Base-by-base conservation (phyloP, 768 basidiomycete species). In the Boletus rubescentipes region DNA sequence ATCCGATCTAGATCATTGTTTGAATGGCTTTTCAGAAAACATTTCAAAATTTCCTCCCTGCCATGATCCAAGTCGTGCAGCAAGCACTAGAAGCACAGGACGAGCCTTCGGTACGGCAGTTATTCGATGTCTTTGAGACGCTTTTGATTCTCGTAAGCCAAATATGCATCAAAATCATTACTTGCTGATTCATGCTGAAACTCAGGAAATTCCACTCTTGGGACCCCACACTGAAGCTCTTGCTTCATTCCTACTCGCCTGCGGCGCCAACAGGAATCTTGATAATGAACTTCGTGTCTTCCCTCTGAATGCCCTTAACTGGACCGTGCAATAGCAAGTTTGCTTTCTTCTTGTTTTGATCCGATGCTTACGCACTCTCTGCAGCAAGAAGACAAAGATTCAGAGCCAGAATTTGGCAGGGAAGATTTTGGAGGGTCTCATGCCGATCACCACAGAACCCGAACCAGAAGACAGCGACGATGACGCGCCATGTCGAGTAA, bases 51-150 rank as follows among this genome's bases (percentile, higher is more conserved):
- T 80, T 96, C 37, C 82, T 99, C 42, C 93, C 94, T 31, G 74
- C 76, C 26, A 95, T 98, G 82, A 89, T 98, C 48, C 79, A 82
- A 54, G 94, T 98, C 46, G 86, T 98, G 36, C 87, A 87, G 5
- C 87, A 93, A 70, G 80, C 85, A 36, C 83, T 98, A 8, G 89
- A 90, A 60, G 70, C 81, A 34, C 83, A 80, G 34, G 89, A 98
- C 65, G 92, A 94, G 66, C 78, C 79, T 34, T 85, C 85, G 49
- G 91, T 92, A 42, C 86, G 94, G 59, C 86, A 95, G 65, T 77
- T 94, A 23, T 97, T 98, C 65, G 97, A 99, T 67, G 92, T 98
- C 29, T 80, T 98, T 58, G 97, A 98, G 77, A 95, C 93, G 0
- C 85, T 98, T 43, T 80, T 96, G 43, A 96, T 98, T 66, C 84